Evolutionary conservation across 2,329 filamentous ascomycete genomes (phyloP), one percentile per base, ranked within the genome.

Genomic region (Fusarium musae): DNA sequence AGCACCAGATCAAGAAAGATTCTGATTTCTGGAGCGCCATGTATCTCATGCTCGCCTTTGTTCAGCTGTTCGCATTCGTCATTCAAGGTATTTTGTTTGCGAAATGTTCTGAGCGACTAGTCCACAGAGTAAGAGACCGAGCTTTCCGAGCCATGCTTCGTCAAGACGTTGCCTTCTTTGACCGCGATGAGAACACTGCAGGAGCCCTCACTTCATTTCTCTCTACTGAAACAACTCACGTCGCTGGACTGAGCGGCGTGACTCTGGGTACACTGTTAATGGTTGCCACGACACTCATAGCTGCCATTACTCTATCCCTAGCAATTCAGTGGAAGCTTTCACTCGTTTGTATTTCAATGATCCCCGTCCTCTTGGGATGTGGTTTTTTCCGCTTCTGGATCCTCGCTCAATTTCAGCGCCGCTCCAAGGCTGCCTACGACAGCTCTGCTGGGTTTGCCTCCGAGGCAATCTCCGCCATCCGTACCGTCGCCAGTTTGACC

Each of bases 161-260:
- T 73, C 96, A 98, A 82, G 96, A 98, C 72, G 95, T 98, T 66
- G 86, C 91, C 34, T 98, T 95, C 82, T 99, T 98, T 77, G 96
- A 98, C 81, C 88, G 87, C 49, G 93, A 97, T 72, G 93, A 96
- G 81, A 97, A 98, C 80, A 95, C 93, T 11, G 92, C 94, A 11
- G 96, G 96, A 73, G 93, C 95, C 2, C 85, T 99, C 76, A 97
- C 95, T 0, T 94, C 93, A 0, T 96, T 97, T 83, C 85, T 98
- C 17, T 95, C 93, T 5, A 97, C 94, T 1, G 93, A 97, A 82
- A 95, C 95, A 0, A 97, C 94, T 1, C 92, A 97, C 78, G 87
- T 98, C 36, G 93, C 95, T 21, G 95, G 96, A 19, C 90, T 98
- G 52, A 95, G 93, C 74, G 96, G 96, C 52, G 91, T 91, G 34